These are phyloP conservation scores for Dioscorea cayenensis DNA, from an alignment of 116 monocot species.

Conservation along the genomic window DNA sequence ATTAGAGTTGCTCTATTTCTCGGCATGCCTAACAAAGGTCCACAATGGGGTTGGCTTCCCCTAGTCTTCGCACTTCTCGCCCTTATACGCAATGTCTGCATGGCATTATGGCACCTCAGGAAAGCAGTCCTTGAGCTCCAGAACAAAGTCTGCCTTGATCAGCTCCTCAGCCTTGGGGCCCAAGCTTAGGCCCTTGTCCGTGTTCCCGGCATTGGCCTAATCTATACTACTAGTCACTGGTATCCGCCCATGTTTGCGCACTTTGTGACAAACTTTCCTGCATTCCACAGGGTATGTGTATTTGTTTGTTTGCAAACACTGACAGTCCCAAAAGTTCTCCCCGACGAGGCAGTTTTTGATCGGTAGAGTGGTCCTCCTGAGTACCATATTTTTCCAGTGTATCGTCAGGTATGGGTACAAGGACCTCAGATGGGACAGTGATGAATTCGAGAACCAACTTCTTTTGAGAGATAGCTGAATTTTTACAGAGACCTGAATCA, in stretches of 20 bases:
- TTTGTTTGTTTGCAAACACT: constrained; percentile 47
- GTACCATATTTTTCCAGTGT: constrained; percentile 39
- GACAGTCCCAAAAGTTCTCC: constrained; percentile 42
- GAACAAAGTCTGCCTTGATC: constrained; percentile 58
- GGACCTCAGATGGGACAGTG: constrained; percentile 30
- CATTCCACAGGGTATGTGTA: constrained; percentile 58
- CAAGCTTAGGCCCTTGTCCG: constrained; percentile 50
- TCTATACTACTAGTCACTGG: constrained; percentile 39
- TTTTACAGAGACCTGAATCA: constrained; percentile 16
- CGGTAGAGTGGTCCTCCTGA: constrained; percentile 34
- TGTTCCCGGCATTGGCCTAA: constrained; percentile 62
- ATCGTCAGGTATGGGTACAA: constrained; percentile 67
- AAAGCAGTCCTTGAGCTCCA: constrained; percentile 58
- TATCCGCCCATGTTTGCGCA: constrained; percentile 71
- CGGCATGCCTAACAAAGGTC: constrained; percentile 62
- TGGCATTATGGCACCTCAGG: constrained; percentile 81
- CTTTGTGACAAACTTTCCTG: constrained; percentile 83
- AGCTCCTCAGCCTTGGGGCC: constrained; percentile 33
- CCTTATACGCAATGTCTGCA: constrained; percentile 33
- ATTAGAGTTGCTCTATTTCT: constrained; percentile 66
- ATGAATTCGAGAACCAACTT: constrained; percentile 63
- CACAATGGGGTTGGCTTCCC: constrained; percentile 68
- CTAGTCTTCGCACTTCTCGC: constrained; percentile 46
- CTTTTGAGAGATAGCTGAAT: constrained; percentile 56
- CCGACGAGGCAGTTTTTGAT: constrained; percentile 42